phyloP scores from a whole-genome alignment of 768 basidiomycete species.

The Serendipita indica region DNA sequence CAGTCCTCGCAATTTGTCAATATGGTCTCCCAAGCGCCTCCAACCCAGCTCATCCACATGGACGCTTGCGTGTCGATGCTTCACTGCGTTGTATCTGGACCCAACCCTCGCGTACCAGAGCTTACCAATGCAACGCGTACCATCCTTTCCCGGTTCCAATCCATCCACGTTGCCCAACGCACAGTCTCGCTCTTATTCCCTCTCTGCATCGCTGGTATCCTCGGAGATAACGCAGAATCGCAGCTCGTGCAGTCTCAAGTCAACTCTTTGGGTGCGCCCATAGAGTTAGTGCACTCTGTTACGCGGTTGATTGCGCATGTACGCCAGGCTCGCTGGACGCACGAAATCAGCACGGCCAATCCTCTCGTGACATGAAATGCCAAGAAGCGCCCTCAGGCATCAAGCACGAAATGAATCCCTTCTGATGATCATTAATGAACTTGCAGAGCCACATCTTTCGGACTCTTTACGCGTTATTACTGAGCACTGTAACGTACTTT shows the following conservation, averaged over 20 bases:
- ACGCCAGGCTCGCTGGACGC: background rate
- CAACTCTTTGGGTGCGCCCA: background rate
- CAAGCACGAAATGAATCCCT: too few species aligned
- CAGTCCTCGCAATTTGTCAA: background rate
- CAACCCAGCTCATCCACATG: background rate
- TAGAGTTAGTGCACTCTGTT: background rate
- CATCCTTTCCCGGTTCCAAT: background rate
- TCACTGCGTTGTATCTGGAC: background rate
- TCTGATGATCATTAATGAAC: too few species aligned
- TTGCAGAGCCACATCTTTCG: too few species aligned
- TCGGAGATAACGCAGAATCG: background rate
- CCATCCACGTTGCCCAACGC: background rate
- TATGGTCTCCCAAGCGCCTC: background rate
- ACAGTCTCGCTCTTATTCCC: background rate
- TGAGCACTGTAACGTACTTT: too few species aligned
- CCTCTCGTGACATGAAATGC: constrained; percentile 5
- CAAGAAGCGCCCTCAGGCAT: too few species aligned
- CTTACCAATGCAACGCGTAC: background rate
- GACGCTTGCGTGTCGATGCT: constrained; percentile 1
- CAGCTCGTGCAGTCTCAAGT: background rate
- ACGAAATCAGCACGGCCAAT: constrained; percentile 1
- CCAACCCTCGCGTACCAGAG: constrained; percentile 2
- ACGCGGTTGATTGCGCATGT: background rate
- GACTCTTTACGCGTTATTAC: too few species aligned
- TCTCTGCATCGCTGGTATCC: background rate